Conservation (phyloP, 345 rosid genomes). For the Reutealis trisperma region DNA sequence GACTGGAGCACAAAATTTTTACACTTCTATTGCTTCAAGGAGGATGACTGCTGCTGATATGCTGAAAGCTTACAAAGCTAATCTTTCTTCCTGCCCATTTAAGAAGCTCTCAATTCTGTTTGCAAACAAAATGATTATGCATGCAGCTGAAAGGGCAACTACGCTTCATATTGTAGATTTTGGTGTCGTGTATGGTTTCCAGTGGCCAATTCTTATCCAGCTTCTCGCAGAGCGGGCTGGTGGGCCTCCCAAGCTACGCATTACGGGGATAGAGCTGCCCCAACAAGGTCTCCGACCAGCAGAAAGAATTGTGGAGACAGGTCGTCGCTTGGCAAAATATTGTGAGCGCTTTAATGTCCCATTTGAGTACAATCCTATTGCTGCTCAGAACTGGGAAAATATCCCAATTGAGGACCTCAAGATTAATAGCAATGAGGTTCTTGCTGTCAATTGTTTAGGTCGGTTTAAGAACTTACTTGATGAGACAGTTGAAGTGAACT, state of each 20-base stretch:
- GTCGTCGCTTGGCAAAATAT: constrained; percentile 75
- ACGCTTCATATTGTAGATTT: constrained; percentile 87
- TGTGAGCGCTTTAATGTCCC: constrained; percentile 77
- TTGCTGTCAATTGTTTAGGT: constrained; percentile 66
- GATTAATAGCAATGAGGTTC: constrained; percentile 53
- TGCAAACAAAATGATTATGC: constrained; percentile 52
- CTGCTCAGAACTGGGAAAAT: constrained; percentile 77
- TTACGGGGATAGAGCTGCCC: constrained; percentile 94
- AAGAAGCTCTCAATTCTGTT: constrained; percentile 70
- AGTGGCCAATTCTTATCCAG: constrained; percentile 89
- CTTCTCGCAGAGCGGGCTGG: constrained; percentile 42
- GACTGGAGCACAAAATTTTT: constrained; percentile 62
- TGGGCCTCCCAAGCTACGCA: constrained; percentile 80
- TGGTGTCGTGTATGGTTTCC: constrained; percentile 89
- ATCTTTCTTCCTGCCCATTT: constrained; percentile 75
- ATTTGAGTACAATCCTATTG: constrained; percentile 80
- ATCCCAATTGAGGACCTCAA: constrained; percentile 71
- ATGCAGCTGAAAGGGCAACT: constrained; percentile 44
- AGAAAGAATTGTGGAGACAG: constrained; percentile 88
- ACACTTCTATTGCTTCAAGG: constrained; percentile 57
- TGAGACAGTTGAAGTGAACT: constrained; percentile 64
- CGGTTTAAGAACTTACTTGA: constrained; percentile 76
- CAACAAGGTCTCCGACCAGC: constrained; percentile 92
- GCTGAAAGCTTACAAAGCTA: constrained; percentile 76
- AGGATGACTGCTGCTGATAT: constrained; percentile 71